These are phyloP conservation scores for Cercis canadensis DNA, from an alignment of 306 rosid genomes.

Conservation along the genomic window DNA sequence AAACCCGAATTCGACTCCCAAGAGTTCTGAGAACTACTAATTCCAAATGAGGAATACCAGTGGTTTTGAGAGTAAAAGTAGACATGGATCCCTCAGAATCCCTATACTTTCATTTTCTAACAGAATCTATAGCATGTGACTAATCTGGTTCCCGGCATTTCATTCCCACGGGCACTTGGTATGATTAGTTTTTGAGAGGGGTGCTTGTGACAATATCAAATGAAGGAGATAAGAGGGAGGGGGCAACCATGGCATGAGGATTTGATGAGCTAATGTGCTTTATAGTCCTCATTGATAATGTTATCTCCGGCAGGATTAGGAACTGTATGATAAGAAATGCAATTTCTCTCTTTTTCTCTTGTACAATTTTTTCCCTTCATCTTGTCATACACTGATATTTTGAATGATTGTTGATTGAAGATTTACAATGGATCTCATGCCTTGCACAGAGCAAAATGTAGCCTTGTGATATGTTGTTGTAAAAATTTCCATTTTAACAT, in stretches of 20 bases:
- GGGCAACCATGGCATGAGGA: slow-evolving; percentile 24
- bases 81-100: slow-evolving; percentile 27
- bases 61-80: slow-evolving; percentile 41
- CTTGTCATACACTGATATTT: slow-evolving; percentile 27
- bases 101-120: slow-evolving; percentile 38
- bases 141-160: slow-evolving; percentile 38
- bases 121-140: slow-evolving; percentile 45
- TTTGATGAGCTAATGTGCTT: slow-evolving; percentile 38
- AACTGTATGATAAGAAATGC: slow-evolving; percentile 41
- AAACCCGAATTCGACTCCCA: slow-evolving; percentile 88
- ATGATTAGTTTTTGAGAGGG: slow-evolving; percentile 3
- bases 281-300: neutral
- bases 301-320: slow-evolving; percentile 24
- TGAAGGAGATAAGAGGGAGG: slow-evolving; percentile 29
- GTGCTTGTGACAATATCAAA: slow-evolving; percentile 31
- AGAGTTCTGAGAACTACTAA: slow-evolving; percentile 56
- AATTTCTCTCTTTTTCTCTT: slow-evolving; percentile 28
- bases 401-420: slow-evolving; percentile 32
- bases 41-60: slow-evolving; percentile 31
- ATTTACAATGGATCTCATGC: slow-evolving; percentile 3
- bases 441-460: slow-evolving; percentile 20
- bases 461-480: neutral
- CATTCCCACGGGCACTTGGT: slow-evolving; percentile 35
- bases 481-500: slow-evolving; percentile 5
- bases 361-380: slow-evolving; percentile 21